Evolutionary conservation across 768 basidiomycete genomes (phyloP).

Genomic region (Coprinellus micaceus): DNA sequence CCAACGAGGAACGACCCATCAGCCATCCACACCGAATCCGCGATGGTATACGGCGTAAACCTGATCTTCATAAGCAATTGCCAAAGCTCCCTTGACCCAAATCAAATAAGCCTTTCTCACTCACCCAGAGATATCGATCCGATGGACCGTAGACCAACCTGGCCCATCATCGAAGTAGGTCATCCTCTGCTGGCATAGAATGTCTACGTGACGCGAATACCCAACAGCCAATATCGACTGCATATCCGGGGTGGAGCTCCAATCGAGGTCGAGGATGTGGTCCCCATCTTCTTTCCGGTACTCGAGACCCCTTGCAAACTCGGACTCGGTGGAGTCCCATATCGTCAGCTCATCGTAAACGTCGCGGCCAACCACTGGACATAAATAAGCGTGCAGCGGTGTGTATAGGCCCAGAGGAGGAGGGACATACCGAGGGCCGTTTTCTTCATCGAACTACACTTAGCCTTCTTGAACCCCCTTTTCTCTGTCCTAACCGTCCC

Average conservation of each 20-base stretch:
- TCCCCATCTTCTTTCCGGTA: constrained; percentile 65
- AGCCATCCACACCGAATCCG: constrained; percentile 88
- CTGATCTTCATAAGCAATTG: too few relatives aligned
- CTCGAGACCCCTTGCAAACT: constrained; percentile 89
- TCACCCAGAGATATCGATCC: constrained; percentile 66
- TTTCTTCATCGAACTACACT: constrained; percentile 90
- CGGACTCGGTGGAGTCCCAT: constrained; percentile 94
- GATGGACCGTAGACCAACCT: constrained; percentile 72
- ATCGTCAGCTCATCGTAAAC: constrained; percentile 83
- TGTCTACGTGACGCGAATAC: constrained; percentile 69
- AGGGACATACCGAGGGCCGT: constrained; percentile 70
- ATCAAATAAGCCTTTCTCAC: too few relatives aligned
- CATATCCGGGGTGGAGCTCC: constrained; percentile 87
- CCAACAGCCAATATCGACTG: constrained; percentile 92
- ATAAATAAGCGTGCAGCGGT: neutral
- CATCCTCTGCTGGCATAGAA: constrained; percentile 92
- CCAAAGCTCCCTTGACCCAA: too few relatives aligned
- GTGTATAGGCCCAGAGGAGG: neutral
- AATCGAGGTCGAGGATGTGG: constrained; percentile 79
- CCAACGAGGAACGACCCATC: constrained; percentile 80
- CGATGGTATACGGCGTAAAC: constrained; percentile 73
- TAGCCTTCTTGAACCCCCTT: constrained; percentile 60
- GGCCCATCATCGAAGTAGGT: constrained; percentile 84
- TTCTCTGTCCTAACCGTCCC: constrained; percentile 73
- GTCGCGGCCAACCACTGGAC: constrained; percentile 53